Conservation (phyloP, 257 asterid genomes). For the Lantana camara region DNA sequence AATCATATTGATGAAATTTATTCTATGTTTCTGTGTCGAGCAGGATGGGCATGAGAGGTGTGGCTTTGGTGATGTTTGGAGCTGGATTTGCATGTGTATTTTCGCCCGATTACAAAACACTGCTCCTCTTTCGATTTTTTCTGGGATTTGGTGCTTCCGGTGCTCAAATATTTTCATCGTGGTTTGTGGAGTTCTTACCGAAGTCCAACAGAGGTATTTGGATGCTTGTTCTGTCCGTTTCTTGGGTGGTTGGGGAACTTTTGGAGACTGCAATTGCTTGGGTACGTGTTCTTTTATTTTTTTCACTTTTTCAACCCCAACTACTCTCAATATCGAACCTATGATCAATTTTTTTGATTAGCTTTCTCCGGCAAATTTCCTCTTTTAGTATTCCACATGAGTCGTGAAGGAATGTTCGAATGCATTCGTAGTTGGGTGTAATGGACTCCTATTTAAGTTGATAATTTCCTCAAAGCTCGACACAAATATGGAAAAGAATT, state of each 20-base stretch:
- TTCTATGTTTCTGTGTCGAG: background rate
- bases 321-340: too few species aligned
- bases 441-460: too few species aligned
- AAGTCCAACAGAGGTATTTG: constrained; percentile 49
- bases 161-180: constrained; percentile 45
- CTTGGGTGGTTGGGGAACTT: constrained; percentile 46
- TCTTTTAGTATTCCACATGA: too few species aligned
- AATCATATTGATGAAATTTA: too few species aligned
- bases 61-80: constrained; percentile 2
- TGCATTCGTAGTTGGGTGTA: too few species aligned
- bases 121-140: constrained; percentile 38
- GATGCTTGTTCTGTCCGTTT: constrained; percentile 33
- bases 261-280: constrained; percentile 53
- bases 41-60: constrained; percentile 25
- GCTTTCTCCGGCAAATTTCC: too few species aligned
- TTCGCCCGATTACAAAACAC: constrained; percentile 33
- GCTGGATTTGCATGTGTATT: constrained; percentile 35
- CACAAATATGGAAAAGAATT: too few species aligned
- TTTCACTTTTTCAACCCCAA: too few species aligned
- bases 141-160: constrained; percentile 56
- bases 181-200: constrained; percentile 57
- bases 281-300: too few species aligned
- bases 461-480: too few species aligned
- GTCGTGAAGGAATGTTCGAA: too few species aligned
- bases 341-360: too few species aligned